A percentile compares a stretch with the other conserved stretches of the same genome.
phyloP scores from a whole-genome alignment of 805 yeast genomes.

The Candida maris region DNA sequence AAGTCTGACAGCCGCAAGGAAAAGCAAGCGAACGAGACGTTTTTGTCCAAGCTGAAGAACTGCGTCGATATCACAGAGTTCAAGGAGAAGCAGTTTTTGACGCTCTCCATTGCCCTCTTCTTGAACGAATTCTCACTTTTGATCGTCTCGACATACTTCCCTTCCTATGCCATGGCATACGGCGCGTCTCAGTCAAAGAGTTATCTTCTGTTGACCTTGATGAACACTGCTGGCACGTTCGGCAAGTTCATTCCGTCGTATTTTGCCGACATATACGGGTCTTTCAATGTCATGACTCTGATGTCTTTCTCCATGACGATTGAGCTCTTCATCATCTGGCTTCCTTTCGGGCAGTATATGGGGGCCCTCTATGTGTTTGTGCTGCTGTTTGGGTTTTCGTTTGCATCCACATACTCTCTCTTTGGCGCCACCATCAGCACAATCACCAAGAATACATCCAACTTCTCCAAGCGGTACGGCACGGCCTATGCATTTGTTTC shows the following conservation, averaged over 20 bases:
- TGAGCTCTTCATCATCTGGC: slow-evolving; percentile 44
- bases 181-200: slow-evolving; percentile 40
- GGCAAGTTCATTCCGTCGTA: slow-evolving; percentile 57
- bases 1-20: slow-evolving; percentile 6
- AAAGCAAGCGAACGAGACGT: slow-evolving; percentile 9
- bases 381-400: slow-evolving; percentile 46
- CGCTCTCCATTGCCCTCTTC: slow-evolving; percentile 37
- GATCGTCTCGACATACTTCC: slow-evolving; percentile 39
- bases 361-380: slow-evolving; percentile 45
- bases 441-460: slow-evolving; percentile 47
- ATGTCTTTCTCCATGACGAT: slow-evolving; percentile 31
- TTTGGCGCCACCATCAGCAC: slow-evolving; percentile 63
- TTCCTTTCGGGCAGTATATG: slow-evolving; percentile 24
- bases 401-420: slow-evolving; percentile 56
- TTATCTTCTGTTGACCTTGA: slow-evolving; percentile 42
- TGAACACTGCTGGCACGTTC: slow-evolving; percentile 45
- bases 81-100: slow-evolving; percentile 35
- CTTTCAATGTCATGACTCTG: slow-evolving; percentile 51
- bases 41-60: slow-evolving; percentile 15
- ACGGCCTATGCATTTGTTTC: slow-evolving; percentile 61
- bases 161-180: slow-evolving; percentile 41
- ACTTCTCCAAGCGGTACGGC: slow-evolving; percentile 69
- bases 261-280: slow-evolving; percentile 51
- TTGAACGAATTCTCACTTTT: slow-evolving; percentile 39
- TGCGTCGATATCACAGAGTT: slow-evolving; percentile 31